Evolutionary conservation across 2,329 filamentous ascomycete species (phyloP).

Genomic region (Xylaria sp.): DNA sequence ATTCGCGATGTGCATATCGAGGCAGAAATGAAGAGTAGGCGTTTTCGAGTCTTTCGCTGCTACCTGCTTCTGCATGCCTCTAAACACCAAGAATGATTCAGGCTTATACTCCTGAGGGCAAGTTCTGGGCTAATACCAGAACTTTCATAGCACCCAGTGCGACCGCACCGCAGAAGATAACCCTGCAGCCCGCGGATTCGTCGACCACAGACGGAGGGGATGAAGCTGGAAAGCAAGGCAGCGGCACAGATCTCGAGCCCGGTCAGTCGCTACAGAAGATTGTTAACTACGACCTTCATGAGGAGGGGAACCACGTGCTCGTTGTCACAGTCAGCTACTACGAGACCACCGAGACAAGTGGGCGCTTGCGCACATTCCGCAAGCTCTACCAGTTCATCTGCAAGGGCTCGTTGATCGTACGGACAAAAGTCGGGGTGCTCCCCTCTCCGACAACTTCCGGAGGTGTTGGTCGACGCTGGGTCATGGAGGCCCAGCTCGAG

Average conservation of each 20-base stretch:
- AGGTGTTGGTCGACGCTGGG: conserved; percentile 62
- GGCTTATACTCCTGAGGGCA: not conserved
- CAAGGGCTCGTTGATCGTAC: conserved; percentile 86
- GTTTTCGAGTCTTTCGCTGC: not conserved
- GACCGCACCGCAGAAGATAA: conserved; percentile 68
- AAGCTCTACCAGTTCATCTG: conserved; percentile 98
- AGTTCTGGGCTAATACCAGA: conserved; percentile 8
- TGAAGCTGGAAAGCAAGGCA: conserved; percentile 27
- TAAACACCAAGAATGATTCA: not conserved
- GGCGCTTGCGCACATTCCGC: conserved; percentile 83
- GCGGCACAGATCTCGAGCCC: conserved; percentile 33
- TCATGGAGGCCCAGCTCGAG: conserved; percentile 93
- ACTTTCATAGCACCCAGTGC: conserved; percentile 64
- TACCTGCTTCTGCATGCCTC: not conserved
- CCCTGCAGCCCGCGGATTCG: conserved; percentile 60
- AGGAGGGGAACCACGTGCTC: conserved; percentile 93
- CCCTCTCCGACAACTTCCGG: conserved; percentile 51
- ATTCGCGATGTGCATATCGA: conserved; percentile 83
- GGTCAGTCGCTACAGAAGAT: conserved; percentile 82
- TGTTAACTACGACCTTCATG: conserved; percentile 86
- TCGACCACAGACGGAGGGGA: conserved; percentile 17
- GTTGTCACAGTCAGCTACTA: conserved; percentile 95
- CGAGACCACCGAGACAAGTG: conserved; percentile 77
- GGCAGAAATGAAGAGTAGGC: conserved; percentile 85
- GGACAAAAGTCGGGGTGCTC: conserved; percentile 83